Conservation (phyloP, 352 stramenopile genomes). For the Globisporangium okanoganense region DNA sequence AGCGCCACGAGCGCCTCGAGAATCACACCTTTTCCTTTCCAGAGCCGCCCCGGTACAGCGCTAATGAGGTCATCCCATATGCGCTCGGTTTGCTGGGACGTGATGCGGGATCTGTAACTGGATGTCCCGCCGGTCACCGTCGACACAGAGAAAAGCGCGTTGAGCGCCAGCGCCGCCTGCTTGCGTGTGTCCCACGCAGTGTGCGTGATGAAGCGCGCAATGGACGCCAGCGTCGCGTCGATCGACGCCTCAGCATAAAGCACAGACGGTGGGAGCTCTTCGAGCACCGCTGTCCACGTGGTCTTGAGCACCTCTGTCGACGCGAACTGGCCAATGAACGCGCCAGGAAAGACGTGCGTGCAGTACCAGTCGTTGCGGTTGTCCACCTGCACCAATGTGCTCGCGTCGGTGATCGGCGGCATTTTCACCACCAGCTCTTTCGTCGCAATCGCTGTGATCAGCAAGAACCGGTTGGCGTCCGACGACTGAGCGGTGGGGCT, state of each 20-base stretch:
- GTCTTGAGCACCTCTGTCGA: constrained; percentile 36
- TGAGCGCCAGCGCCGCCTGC: constrained; percentile 62
- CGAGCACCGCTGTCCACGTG: constrained; percentile 56
- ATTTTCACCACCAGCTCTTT: constrained; percentile 65
- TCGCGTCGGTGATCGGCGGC: constrained; percentile 39
- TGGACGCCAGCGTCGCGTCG: constrained; percentile 34
- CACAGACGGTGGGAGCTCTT: constrained; percentile 63
- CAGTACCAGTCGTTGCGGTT: constrained; percentile 60
- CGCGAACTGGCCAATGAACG: constrained; percentile 73
- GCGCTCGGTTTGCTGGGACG: constrained; percentile 34
- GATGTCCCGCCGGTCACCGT: constrained; percentile 9
- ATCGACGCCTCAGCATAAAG: constrained; percentile 47
- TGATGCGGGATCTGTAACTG: constrained; percentile 44
- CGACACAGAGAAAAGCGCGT: constrained; percentile 40
- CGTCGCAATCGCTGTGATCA: constrained; percentile 66
- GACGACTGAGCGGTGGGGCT: constrained; percentile 2
- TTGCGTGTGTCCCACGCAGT: constrained; percentile 72
- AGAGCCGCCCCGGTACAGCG: constrained; percentile 62
- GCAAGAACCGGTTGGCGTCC: constrained; percentile 59
- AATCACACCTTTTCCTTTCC: constrained; percentile 72
- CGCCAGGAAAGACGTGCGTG: constrained; percentile 60
- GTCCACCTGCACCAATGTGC: constrained; percentile 31
- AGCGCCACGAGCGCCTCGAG: constrained; percentile 65
- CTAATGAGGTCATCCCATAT: constrained; percentile 48
- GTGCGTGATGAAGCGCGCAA: constrained; percentile 50